A percentile compares a stretch with the other conserved stretches of the same genome.
phyloP scores from a whole-genome alignment of 2,329 filamentous ascomycete species.

The Monosporascus cannonballus region DNA sequence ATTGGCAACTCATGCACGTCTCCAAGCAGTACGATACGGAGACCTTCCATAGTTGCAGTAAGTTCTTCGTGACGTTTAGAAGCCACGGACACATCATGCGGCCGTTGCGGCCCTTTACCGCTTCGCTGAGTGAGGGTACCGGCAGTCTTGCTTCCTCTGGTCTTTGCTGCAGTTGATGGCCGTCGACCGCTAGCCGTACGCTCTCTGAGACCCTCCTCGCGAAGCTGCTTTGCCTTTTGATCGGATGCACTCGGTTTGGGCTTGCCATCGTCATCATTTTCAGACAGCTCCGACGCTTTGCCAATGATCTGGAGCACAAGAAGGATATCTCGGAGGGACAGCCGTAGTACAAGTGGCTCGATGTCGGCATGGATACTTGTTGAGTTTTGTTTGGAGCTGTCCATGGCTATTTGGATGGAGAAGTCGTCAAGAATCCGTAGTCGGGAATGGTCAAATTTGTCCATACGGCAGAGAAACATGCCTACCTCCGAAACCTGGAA shows the following conservation, averaged over 20 bases:
- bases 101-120: conserved; percentile 20
- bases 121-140: conserved; percentile 23
- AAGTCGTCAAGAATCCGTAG: conserved; percentile 96
- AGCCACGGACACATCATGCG: conserved; percentile 26
- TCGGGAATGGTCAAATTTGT: conserved; percentile 85
- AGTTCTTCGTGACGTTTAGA: conserved; percentile 62
- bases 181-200: conserved; percentile 51
- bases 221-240: conserved; percentile 50
- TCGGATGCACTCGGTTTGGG: conserved; percentile 37
- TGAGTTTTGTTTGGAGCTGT: conserved; percentile 55
- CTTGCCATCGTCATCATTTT: conserved; percentile 49
- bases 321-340: conserved; percentile 91
- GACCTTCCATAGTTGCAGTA: conserved; percentile 77
- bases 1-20: conserved; percentile 94
- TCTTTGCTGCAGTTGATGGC: conserved; percentile 42
- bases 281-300: conserved; percentile 82
- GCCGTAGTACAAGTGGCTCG: conserved; percentile 81
- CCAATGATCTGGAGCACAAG: conserved; percentile 88
- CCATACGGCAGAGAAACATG: conserved; percentile 99
- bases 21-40: conserved; percentile 89
- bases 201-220: conserved; percentile 43
- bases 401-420: conserved; percentile 82
- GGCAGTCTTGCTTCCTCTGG: conserved; percentile 31
- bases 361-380: conserved; percentile 82
- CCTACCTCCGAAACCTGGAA: conserved; percentile 90